These are phyloP conservation scores for Calonectria fujianensis DNA, from an alignment of 2,329 filamentous ascomycete genomes.

Conservation along the genomic window DNA sequence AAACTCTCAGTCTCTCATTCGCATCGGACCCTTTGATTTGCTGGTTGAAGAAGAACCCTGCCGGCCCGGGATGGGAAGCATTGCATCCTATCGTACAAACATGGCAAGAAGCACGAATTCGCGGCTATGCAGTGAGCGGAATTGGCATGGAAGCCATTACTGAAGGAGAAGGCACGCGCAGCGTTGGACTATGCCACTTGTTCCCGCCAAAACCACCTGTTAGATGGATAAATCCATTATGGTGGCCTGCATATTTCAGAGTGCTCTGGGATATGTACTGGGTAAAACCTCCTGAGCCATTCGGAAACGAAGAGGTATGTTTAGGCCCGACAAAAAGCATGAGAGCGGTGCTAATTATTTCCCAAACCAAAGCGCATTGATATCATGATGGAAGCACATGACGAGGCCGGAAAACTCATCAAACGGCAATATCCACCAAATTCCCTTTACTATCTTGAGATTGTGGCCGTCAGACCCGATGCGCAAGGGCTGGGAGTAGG, in stretches of 20 bases:
- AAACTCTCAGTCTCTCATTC: slow-evolving; percentile 40
- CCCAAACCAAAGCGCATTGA: slow-evolving; percentile 4
- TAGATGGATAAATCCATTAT: slow-evolving; percentile 35
- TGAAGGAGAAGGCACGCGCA: background rate
- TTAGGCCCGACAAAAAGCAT: fast-evolving
- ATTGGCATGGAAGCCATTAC: slow-evolving; percentile 35
- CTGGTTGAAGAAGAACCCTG: slow-evolving; percentile 32
- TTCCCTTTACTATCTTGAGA: slow-evolving; percentile 30
- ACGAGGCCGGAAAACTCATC: slow-evolving; percentile 1
- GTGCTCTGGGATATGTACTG: slow-evolving; percentile 29
- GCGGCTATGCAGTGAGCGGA: slow-evolving; percentile 24
- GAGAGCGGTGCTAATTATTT: background rate
- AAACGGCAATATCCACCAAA: slow-evolving; percentile 2
- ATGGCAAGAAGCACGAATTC: slow-evolving; percentile 41
- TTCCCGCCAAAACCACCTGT: slow-evolving; percentile 24
- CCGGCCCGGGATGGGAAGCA: slow-evolving; percentile 35
- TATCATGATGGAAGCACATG: slow-evolving; percentile 10
- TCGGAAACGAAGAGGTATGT: slow-evolving; percentile 15
- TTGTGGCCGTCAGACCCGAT: slow-evolving; percentile 28
- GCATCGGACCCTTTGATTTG: slow-evolving; percentile 34
- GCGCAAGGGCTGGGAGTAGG: slow-evolving; percentile 32
- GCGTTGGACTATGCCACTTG: slow-evolving; percentile 23
- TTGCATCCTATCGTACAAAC: slow-evolving; percentile 29
- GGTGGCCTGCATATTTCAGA: slow-evolving; percentile 36
- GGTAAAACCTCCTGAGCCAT: slow-evolving; percentile 30